These are phyloP conservation scores for Oryza glumipatula DNA, from an alignment of 176 grass and related monocot species.

Conservation along the genomic window DNA sequence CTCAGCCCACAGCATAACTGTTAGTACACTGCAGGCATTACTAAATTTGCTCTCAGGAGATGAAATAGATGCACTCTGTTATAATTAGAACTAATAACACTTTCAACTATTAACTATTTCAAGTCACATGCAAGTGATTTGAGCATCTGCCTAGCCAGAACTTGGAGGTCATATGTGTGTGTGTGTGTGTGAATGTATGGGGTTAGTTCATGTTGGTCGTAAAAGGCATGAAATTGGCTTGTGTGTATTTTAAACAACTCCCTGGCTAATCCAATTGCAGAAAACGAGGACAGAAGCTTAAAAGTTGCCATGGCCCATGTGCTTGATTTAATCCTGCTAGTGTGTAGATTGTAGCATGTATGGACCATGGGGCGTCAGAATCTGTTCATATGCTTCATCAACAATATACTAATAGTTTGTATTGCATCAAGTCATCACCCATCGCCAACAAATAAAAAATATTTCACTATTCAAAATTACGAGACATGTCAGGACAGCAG, in stretches of 20 bases:
- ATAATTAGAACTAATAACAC: not conserved
- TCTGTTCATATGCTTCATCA: not conserved
- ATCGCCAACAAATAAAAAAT: too few species aligned
- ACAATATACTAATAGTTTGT: not conserved
- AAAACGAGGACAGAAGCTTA: not conserved
- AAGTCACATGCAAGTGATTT: not conserved
- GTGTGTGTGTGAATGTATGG: not conserved
- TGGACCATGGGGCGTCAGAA: slow-evolving; percentile 2
- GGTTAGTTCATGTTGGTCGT: not conserved
- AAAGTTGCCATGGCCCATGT: not conserved
- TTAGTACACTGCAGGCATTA: not conserved
- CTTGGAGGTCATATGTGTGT: not conserved
- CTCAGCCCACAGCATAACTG: too few species aligned
- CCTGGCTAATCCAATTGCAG: not conserved
- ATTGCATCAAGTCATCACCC: not conserved
- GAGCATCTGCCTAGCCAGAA: not conserved
- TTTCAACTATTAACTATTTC: not conserved
- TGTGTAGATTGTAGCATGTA: not conserved
- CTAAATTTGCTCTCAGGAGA: not conserved
- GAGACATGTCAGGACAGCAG: too few species aligned
- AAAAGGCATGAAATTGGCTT: too few species aligned
- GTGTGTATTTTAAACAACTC: too few species aligned
- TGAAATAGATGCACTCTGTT: slow-evolving; percentile 4
- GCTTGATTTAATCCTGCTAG: not conserved
- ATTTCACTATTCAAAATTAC: slow-evolving; percentile 11